A percentile compares a stretch with the other conserved stretches of the same genome.
These are phyloP conservation scores for Veloporphyrellus conicus DNA, from an alignment of 1,284 basidiomycete genomes.

Conservation along the genomic window DNA sequence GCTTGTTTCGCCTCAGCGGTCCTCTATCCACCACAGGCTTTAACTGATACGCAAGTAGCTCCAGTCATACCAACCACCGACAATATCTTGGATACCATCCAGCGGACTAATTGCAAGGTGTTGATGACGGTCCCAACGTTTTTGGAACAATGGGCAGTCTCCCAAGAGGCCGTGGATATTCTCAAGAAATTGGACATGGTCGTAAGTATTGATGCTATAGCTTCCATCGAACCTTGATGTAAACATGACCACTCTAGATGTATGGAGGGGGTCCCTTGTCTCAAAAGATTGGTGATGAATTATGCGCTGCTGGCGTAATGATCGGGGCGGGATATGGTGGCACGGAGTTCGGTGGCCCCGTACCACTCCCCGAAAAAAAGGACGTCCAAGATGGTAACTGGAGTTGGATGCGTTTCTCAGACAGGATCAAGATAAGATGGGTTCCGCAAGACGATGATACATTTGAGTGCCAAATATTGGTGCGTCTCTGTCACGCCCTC, in stretches of 20 bases:
- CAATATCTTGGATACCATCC: constrained; percentile 17
- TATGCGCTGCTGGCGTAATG: constrained; percentile 21
- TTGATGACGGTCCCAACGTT: constrained; percentile 19
- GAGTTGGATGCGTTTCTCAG: constrained; percentile 20
- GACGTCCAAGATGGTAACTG: neutral
- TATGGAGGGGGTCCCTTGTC: constrained; percentile 22
- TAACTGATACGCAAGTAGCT: neutral
- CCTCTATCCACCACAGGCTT: too few species aligned
- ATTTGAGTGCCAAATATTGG: constrained; percentile 25
- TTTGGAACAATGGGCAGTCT: constrained; percentile 18
- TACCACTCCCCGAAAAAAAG: too few species aligned
- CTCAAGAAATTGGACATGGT: too few species aligned
- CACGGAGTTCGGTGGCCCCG: constrained; percentile 13
- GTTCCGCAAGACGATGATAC: constrained; percentile 18
- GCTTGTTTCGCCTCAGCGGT: too few species aligned
- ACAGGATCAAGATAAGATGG: constrained; percentile 23
- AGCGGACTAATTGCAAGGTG: constrained; percentile 8
- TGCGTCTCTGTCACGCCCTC: constrained; percentile 5
- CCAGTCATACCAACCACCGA: constrained; percentile 20
- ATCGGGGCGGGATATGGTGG: constrained; percentile 20
- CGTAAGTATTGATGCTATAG: too few species aligned
- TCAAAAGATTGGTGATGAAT: constrained; percentile 18
- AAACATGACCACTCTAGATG: constrained; percentile 3
- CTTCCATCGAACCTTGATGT: too few species aligned
- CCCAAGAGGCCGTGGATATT: constrained; percentile 3